Base-by-base conservation (phyloP, 1,139 yeast genomes). In the Arxiozyma telluris region DNA sequence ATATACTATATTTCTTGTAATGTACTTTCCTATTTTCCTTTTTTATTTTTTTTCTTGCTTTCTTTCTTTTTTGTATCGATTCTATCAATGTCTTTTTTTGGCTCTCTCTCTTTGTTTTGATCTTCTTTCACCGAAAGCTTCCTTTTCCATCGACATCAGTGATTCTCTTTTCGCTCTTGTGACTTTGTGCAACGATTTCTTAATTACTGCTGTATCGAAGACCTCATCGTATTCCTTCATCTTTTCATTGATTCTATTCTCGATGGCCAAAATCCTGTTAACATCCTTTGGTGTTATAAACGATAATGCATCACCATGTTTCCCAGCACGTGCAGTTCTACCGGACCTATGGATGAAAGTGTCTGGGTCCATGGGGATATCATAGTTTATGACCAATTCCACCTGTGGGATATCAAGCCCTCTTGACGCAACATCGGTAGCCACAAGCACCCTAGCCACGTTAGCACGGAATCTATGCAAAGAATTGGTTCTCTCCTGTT, bases 321-420 rank as follows among this genome's bases (percentile, higher is more conserved):
- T 78, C 6, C 98, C 98, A 4, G 98, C 98, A 78, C 99, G 87
- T n/a, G 98, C 99, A 21, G 98, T 93, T 82, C 99, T 89, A 78
- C 99, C 99, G n/a, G 91, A 96, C 69, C 99, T 78, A 73, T 93
- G 99, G 55, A 93, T 88, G 65, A 87, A 94, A 68, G 91, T 97
- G 68, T 93, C 98, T 0, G 98, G 91, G 68, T 93, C 97, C 4
- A 95, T 90, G 5, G 98, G 98, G 42, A 93, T 80, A 67, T 94
- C 98, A 65, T 80, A 93, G 67, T 94, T 93, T 41, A 94, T 73
- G 44, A 94, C 98, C 61, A 91, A 74, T 64, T 84, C 93, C 6
- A 93, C 98, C 4, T 81, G 77, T 1, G 98, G 98, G 52, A 93
- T 93, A 78, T 93, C 98, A 61, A 93, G 78, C 70, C 99, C 99